Evolutionary conservation across 805 yeast species (phyloP), one percentile per base, ranked within the genome.

Genomic region (Cyberlindnera samutprakarnensis): DNA sequence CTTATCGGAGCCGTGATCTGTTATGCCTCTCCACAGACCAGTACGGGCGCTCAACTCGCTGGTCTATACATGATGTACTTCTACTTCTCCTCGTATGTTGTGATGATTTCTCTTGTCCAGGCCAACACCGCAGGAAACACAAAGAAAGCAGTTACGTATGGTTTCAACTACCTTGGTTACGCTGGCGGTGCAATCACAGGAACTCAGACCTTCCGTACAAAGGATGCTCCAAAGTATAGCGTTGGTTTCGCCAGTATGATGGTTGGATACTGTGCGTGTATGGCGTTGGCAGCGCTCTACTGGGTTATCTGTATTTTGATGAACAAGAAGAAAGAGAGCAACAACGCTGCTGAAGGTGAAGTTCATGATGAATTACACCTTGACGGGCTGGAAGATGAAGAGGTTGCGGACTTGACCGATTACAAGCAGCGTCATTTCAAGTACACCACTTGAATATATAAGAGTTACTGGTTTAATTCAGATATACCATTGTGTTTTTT

Each of bases 101-200:
- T 49, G 9, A 29, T 51, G 43, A 43, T 52, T 14, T 44, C 64
- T 1, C 48, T 53, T 22, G 55, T 48, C 23, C 60, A 59, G 33
- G 60, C 69, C 7, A 66, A 67, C 38, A 64, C 70, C 9, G 65
- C 71, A 7, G 71, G 72, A n/a, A 54, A 62, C 31, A 64, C 70
- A 7, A 66, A 66, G 40, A 58, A 65, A 33, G 52, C 62, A 12
- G 54, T 52, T 16, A 50, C 55, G 16, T 55, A 60, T 36, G 57
- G 61, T 14, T 50, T 60, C 39, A 54, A 52, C 44, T 60, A 56
- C 28, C 39, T 59, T 25, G 65, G 62, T 12, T 64, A 65, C 39
- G 59, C 67, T 18, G 53, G 65, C 34, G 70, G 67, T 23, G 59
- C 64, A 23, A 50, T 68, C 29, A 58, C 64, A 20, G 73, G 71